Conservation (phyloP, 805 yeast species). For the Blastobotrys robertii region DNA sequence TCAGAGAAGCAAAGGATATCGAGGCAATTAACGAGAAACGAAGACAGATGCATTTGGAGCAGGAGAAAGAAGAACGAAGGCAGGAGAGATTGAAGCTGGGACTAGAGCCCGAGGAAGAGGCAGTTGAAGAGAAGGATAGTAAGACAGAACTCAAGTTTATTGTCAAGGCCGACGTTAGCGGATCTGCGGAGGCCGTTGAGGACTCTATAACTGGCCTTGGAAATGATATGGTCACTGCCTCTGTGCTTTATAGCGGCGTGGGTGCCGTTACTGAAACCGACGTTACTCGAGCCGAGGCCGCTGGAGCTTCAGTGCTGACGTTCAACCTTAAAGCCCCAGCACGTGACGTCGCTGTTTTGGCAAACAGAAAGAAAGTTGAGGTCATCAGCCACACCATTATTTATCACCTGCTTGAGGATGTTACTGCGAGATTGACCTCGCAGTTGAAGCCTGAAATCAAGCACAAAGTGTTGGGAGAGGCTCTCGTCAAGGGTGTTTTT, state of each 20-base stretch:
- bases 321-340: slow-evolving; percentile 67
- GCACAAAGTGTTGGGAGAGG: slow-evolving; percentile 54
- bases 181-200: slow-evolving; percentile 86
- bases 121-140: slow-evolving; percentile 25
- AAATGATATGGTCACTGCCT: slow-evolving; percentile 68
- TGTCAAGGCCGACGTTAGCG: slow-evolving; percentile 85
- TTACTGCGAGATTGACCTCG: slow-evolving; percentile 51
- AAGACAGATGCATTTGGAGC: slow-evolving; percentile 38
- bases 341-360: slow-evolving; percentile 49
- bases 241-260: slow-evolving; percentile 64
- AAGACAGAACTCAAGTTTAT: slow-evolving; percentile 38
- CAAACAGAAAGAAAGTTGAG: slow-evolving; percentile 45
- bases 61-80: slow-evolving; percentile 42
- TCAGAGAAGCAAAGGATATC: slow-evolving; percentile 54
- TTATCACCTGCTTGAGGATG: slow-evolving; percentile 79
- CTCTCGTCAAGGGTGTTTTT: slow-evolving; percentile 62
- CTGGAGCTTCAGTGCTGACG: slow-evolving; percentile 65
- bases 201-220: slow-evolving; percentile 80
- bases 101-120: slow-evolving; percentile 36
- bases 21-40: slow-evolving; percentile 63
- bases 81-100: slow-evolving; percentile 56
- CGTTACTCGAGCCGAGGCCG: slow-evolving; percentile 54
- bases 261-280: slow-evolving; percentile 68
- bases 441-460: slow-evolving; percentile 59
- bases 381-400: slow-evolving; percentile 68